phyloP scores from a whole-genome alignment of 2,329 filamentous ascomycete genomes.

The Epichloe sibirici region DNA sequence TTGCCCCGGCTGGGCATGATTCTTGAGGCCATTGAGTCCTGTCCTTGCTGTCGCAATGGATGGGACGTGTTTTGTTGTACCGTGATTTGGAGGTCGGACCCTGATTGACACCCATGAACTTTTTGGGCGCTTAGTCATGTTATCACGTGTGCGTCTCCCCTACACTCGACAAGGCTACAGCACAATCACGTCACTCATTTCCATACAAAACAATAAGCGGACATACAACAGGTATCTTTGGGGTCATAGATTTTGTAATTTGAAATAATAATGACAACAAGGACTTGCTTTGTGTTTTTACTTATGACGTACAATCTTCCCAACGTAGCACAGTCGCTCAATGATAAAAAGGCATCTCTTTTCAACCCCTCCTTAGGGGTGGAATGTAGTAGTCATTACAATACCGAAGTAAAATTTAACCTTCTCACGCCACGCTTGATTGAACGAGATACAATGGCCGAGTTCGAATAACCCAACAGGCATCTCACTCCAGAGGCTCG shows the following conservation, averaged over 20 bases:
- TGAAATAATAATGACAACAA: neutral
- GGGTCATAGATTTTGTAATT: neutral
- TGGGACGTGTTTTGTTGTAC: neutral
- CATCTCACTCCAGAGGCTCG: constrained; percentile 50
- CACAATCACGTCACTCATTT: neutral
- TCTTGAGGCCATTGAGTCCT: constrained; percentile 36
- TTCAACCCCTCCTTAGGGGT: neutral
- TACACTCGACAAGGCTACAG: neutral
- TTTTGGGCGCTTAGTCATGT: constrained; percentile 11
- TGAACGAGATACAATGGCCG: neutral
- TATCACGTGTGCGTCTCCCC: constrained; percentile 2
- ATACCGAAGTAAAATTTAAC: constrained; percentile 20
- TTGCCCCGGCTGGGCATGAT: constrained; percentile 51
- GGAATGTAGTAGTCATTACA: constrained; percentile 6
- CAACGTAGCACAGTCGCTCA: neutral
- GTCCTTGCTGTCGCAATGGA: constrained; percentile 5
- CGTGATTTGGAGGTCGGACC: neutral
- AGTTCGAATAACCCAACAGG: neutral
- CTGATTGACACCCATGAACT: neutral
- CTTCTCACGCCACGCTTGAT: neutral
- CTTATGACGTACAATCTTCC: neutral
- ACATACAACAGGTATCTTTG: neutral
- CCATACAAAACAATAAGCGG: neutral
- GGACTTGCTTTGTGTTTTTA: neutral
- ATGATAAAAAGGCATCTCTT: neutral